Base-by-base conservation (phyloP, 2,329 filamentous ascomycete species). In the Orbilia ellipsospora region DNA sequence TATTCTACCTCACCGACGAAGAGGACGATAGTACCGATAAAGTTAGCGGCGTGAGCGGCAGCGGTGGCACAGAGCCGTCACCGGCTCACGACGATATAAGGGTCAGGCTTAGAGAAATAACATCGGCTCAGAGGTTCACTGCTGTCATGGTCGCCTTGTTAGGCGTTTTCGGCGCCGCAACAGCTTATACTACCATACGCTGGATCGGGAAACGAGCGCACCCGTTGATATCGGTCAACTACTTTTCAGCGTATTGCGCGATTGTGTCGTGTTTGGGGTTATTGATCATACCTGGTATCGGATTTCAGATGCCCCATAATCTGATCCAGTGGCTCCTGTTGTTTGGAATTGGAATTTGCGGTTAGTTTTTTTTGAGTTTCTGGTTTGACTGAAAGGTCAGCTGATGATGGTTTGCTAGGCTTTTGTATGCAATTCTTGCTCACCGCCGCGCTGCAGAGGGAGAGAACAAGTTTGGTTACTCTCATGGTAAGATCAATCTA, bases 361-460 rank as follows among this genome's bases (percentile, higher is more conserved):
- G 93, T 0, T 28, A 4, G 62, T 48, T 4, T 1, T 36, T 2
- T n/a, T 18, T 20, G 51, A 4, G 8, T 66, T 8, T 54, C 0
- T 88, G 78, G 82, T 81, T 78, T 82, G 81, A 1, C 0, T 23
- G 23, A 18, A 26, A 6, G 18, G 23, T 36, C 8, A 6, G n/a
- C 31, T 59, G 55, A 42, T 18, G 18, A 42, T 83, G 2, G 44
- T 1, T 96, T 36, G 80, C 88, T 90, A 77, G 94, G 94, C 0
- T 94, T 97, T 80, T 81, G 90, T 20, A 91, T 94, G 87, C 94
- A 97, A 86, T 93, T 93, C 78, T 85, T 96, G n/a, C 84, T 96
- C 16, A 95, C 93, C 0, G 87, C 88, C 0, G 93, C 92, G 0
- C 83, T 97, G 56, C 85, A 90, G 23, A 88, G 90, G 75, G 91